Percentiles rank a stretch among this genome's conserved stretches.
Conservation (phyloP, 2,329 filamentous ascomycete species). For the Fusarium humuli region DNA sequence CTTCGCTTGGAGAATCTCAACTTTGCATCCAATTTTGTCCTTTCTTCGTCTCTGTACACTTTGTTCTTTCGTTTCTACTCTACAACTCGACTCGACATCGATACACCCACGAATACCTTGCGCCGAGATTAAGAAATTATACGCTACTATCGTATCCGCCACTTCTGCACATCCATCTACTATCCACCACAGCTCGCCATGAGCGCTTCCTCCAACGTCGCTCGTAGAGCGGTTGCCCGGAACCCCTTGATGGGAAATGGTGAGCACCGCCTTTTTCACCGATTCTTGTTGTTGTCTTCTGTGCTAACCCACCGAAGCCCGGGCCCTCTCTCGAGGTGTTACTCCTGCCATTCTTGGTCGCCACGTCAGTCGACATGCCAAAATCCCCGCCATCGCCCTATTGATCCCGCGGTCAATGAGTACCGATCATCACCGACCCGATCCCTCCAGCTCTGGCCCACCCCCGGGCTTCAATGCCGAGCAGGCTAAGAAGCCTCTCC, state of each 20-base stretch:
- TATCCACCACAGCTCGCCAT: constrained; percentile 52
- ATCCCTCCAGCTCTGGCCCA: constrained; percentile 68
- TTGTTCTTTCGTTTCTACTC: constrained; percentile 10
- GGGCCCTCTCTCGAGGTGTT: constrained; percentile 60
- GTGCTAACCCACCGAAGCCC: constrained; percentile 54
- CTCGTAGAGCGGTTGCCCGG: constrained; percentile 65
- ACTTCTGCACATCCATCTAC: constrained; percentile 18
- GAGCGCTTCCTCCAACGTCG: constrained; percentile 68
- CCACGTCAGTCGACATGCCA: constrained; percentile 59
- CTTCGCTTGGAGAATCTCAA: constrained; percentile 39
- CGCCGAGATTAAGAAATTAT: constrained; percentile 15
- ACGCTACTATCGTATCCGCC: constrained; percentile 10
- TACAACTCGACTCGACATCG: constrained; percentile 3
- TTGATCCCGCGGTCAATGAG: constrained; percentile 68
- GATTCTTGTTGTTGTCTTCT: not conserved
- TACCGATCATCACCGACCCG: constrained; percentile 68
- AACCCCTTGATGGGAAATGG: constrained; percentile 64
- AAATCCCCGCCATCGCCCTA: constrained; percentile 65
- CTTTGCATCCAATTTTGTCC: constrained; percentile 43
- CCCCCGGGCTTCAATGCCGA: constrained; percentile 93
- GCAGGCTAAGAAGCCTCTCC: constrained; percentile 85
- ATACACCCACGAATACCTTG: constrained; percentile 12
- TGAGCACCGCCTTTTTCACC: constrained; percentile 48
- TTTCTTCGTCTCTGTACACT: constrained; percentile 39
- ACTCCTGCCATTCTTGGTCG: constrained; percentile 61